A percentile compares a stretch with the other conserved stretches of the same genome.
Conservation (phyloP, 441 rosid species). For the Populus hybrid region DNA sequence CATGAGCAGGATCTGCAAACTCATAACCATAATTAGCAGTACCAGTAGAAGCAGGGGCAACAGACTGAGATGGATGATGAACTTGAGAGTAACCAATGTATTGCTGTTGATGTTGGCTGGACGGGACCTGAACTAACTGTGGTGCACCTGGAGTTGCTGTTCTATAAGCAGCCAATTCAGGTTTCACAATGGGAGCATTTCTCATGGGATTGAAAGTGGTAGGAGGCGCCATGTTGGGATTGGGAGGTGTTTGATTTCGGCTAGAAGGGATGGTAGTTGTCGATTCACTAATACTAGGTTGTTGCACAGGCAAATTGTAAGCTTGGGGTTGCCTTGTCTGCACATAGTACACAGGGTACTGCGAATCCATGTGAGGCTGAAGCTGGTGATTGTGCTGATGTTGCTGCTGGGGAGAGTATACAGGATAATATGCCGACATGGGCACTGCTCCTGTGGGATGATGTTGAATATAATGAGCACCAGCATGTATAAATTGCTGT, state of each 20-base stretch:
- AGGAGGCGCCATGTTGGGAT: conserved; percentile 47
- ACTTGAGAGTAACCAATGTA: conserved; percentile 74
- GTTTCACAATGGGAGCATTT: conserved; percentile 52
- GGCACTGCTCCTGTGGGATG: conserved; percentile 62
- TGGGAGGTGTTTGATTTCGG: conserved; percentile 56
- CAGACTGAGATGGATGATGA: conserved; percentile 82
- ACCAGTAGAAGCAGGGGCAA: conserved; percentile 44
- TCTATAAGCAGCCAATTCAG: conserved; percentile 70
- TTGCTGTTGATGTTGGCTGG: conserved; percentile 71
- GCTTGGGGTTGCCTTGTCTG: conserved; percentile 55
- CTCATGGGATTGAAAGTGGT: conserved; percentile 51
- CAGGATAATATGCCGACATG: conserved; percentile 57
- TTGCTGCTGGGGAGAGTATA: conserved; percentile 74
- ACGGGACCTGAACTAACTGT: conserved; percentile 63
- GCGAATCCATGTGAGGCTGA: conserved; percentile 72
- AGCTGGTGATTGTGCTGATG: conserved; percentile 20
- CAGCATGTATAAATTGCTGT: conserved; percentile 69
- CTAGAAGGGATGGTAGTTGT: conserved; percentile 37
- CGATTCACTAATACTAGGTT: conserved; percentile 53
- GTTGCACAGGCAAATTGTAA: conserved; percentile 67
- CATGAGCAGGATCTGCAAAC: conserved; percentile 54
- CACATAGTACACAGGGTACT: conserved; percentile 70
- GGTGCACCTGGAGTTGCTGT: conserved; percentile 50
- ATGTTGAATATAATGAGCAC: conserved; percentile 69
- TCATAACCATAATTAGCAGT: conserved; percentile 64